Base-by-base conservation (phyloP, 345 rosid species). In the Eutrema yunnanense region DNA sequence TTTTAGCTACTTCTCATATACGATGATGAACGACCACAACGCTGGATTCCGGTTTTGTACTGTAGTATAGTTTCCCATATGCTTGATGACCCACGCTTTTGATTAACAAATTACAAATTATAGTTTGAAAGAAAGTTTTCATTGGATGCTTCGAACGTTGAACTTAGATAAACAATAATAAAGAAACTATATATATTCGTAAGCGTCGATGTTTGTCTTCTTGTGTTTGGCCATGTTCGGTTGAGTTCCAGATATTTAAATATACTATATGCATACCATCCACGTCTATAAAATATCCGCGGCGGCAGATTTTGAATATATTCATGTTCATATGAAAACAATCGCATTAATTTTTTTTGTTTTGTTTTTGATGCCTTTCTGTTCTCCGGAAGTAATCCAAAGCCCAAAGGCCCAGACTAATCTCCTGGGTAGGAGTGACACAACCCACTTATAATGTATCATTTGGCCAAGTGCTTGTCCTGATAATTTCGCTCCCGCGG, bases 71-170 rank as follows among this genome's bases (percentile, higher is more conserved):
- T 60, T 41, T 60, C 50, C 19, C 75, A 52, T 42, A 51, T 16
- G 36, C 7, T 10, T 71, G 61, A 61, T 61, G 47, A 53, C 43
- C 12, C n/a, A 62, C 55, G 29, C 37, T 62, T 19, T 41, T 51
- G 26, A 40, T 33, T 50, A 9, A 53, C 19, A 53, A 53, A 30
- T 40, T 50, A 61, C 33, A 52, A 22, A 33, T 22, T 52, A 47
- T 71, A 62, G 19, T 47, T 34, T 43, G 36, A 2, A 42, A 63
- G 38, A 44, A 63, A 47, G 9, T 33, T 11, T 12, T 65, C 60
- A 57, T 57, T 73, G 77, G 72, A 73, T 73, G 72, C 66, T 65
- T 37, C 52, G 26, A 65, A 56, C 58, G 36, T 63, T 14, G 57
- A 54, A 63, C 70, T 43, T 46, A 71, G 63, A n/a, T 41, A 52